phyloP scores from a whole-genome alignment of 768 basidiomycete genomes.

The Mycena albidolilacea region DNA sequence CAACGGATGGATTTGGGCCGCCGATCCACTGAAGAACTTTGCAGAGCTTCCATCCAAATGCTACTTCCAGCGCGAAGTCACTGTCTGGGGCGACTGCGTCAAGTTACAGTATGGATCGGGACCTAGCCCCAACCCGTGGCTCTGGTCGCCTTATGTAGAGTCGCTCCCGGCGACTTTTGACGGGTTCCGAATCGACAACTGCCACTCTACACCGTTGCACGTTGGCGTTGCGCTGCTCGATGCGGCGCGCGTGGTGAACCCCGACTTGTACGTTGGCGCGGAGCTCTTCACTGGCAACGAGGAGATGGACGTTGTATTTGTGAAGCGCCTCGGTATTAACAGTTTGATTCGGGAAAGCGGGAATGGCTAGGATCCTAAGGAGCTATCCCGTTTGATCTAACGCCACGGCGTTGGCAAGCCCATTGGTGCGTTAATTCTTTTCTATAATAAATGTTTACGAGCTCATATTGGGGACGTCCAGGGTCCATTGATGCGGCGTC shows the following conservation, averaged over 20 bases:
- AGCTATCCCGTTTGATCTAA: constrained; percentile 90
- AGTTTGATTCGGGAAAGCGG: constrained; percentile 94
- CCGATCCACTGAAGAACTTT: no score
- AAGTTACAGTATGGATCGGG: no score
- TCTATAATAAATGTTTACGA: no score
- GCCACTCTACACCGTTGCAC: constrained; percentile 95
- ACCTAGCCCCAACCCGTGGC: no score
- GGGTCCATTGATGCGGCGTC: constrained; percentile 96
- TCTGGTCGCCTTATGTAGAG: no score
- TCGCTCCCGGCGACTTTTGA: no score
- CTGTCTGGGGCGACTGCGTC: no score
- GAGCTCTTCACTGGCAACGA: constrained; percentile 97
- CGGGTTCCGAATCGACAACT: no score
- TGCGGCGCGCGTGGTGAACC: constrained; percentile 88
- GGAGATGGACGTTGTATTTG: constrained; percentile 95
- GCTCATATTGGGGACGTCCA: constrained; percentile 46
- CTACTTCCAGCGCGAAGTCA: constrained; percentile 95
- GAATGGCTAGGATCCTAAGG: constrained; percentile 92
- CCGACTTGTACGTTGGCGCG: constrained; percentile 94
- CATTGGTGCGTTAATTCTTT: constrained; percentile 69
- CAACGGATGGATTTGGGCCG: no score
- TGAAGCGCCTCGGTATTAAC: constrained; percentile 93
- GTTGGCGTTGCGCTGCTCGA: constrained; percentile 96
- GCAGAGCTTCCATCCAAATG: constrained; percentile 93
- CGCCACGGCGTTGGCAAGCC: constrained; percentile 94